Conservation (phyloP, 2,329 filamentous ascomycete genomes). For the Seiridium cupressi region DNA sequence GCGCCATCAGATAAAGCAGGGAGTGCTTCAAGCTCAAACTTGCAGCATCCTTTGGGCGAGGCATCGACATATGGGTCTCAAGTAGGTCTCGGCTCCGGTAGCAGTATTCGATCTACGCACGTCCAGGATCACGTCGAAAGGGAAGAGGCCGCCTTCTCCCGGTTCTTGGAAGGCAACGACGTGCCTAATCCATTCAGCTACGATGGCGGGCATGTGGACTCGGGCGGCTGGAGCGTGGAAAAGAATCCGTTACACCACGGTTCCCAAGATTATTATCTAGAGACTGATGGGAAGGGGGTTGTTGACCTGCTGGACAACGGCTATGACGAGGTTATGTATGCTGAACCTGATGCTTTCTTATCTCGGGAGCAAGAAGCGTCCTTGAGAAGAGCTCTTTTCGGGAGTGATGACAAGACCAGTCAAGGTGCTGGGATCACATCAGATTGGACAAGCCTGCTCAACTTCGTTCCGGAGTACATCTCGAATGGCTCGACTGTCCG, state of each 20-base stretch:
- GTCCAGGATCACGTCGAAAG: slow-evolving; percentile 23
- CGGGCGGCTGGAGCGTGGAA: no score
- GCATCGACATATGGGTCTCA: background rate
- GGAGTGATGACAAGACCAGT: background rate
- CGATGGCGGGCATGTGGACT: background rate
- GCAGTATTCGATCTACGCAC: slow-evolving; percentile 25
- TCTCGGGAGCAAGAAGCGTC: slow-evolving; percentile 16
- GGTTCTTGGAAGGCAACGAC: slow-evolving; percentile 30
- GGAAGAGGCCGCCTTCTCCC: slow-evolving; percentile 34
- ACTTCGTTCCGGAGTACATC: slow-evolving; percentile 48
- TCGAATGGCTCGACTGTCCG: slow-evolving; percentile 11
- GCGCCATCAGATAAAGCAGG: slow-evolving; percentile 2
- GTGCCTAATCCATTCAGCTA: slow-evolving; percentile 12
- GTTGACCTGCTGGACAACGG: slow-evolving; percentile 21
- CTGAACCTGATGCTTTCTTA: slow-evolving; percentile 15
- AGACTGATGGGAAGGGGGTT: slow-evolving; percentile 19
- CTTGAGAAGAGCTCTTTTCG: slow-evolving; percentile 24
- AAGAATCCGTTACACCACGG: no score
- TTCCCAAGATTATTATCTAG: no score
- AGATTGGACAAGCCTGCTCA: slow-evolving; percentile 46
- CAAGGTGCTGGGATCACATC: background rate
- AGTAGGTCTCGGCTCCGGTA: background rate
- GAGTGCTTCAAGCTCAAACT: background rate
- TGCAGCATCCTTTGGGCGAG: slow-evolving; percentile 7
- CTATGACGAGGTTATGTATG: slow-evolving; percentile 16